Evolutionary conservation across 2,329 filamentous ascomycete genomes (phyloP), one percentile per base, ranked within the genome.

Genomic region (Ophiostoma novo-ulmi): DNA sequence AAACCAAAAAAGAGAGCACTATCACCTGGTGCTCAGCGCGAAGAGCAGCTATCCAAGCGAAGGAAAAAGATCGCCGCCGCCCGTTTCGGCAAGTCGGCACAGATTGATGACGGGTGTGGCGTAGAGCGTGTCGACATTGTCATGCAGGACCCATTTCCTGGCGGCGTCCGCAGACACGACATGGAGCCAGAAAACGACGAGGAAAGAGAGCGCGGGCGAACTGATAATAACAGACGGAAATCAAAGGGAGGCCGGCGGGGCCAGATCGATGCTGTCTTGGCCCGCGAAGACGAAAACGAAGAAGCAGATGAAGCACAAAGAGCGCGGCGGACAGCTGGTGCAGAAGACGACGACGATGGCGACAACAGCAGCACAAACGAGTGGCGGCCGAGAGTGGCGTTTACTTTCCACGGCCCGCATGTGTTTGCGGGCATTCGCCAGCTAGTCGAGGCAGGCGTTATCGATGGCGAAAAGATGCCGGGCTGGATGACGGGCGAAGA

Each of bases 401-500:
- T 97, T 11, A 88, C 87, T 0, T 91, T 97, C 73, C 85, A 89
- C 55, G 93, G 93, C 0, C 79, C 85, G 0, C 92, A 97, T 77
- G 88, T 97, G 2, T 94, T 96, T 80, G 89, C 89, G 0, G 93
- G 93, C 0, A 84, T 97, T 35, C 85, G 92, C 67, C 88, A 90
- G 76, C 83, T 97, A 41, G 90, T 94, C 0, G 92, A 96, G 78
- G 81, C 87, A 20, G 92, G 92, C 0, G 84, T 91, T 68, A 82
- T 97, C 36, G 88, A 96, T 77, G 90, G 92, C 1, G 85, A 89
- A 75, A 86, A 83, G 70, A 94, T 96, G 90, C 93, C 93, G 0
- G 91, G 91, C 0, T 97, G 93, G 92, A 90, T 97, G 89, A 95
- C 92, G 0, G 93, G 93, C 1, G 93, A 97, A 76, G 91, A 93